Conservation (phyloP, 2,329 filamentous ascomycete genomes). For the Gremmenia infestans region DNA sequence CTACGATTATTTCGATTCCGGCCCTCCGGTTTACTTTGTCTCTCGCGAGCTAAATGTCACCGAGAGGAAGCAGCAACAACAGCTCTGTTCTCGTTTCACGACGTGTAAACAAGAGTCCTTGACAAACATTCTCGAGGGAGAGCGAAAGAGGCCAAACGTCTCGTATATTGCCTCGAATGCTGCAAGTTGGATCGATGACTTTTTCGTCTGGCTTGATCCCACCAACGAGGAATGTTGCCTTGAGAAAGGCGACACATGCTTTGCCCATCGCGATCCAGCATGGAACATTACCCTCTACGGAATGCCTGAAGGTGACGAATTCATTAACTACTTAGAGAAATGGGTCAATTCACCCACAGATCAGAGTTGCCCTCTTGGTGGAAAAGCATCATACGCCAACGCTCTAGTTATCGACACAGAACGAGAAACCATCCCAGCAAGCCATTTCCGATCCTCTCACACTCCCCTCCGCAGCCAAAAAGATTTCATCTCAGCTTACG, state of each 20-base stretch:
- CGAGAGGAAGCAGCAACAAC: slow-evolving; percentile 68
- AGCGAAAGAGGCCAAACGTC: slow-evolving; percentile 80
- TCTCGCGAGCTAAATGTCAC: slow-evolving; percentile 77
- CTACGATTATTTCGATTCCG: slow-evolving; percentile 84
- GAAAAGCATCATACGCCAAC: slow-evolving; percentile 79
- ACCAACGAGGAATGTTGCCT: slow-evolving; percentile 51
- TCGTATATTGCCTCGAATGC: slow-evolving; percentile 86
- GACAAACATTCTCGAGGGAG: slow-evolving; percentile 86
- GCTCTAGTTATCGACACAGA: slow-evolving; percentile 74
- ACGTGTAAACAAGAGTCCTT: slow-evolving; percentile 81
- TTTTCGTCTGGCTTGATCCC: slow-evolving; percentile 94
- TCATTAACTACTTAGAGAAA: slow-evolving; percentile 76
- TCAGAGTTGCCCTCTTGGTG: slow-evolving; percentile 80
- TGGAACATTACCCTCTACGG: slow-evolving; percentile 89
- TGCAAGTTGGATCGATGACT: slow-evolving; percentile 96
- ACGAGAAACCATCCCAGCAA: slow-evolving; percentile 65
- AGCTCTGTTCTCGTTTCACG: slow-evolving; percentile 86
- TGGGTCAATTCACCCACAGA: slow-evolving; percentile 79
- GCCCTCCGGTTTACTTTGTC: slow-evolving; percentile 95
- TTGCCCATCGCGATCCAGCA: slow-evolving; percentile 66
- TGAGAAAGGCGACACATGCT: slow-evolving; percentile 68
- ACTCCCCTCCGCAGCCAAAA: slow-evolving; percentile 80
- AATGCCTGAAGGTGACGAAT: slow-evolving; percentile 93
- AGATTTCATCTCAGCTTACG: slow-evolving; percentile 90
- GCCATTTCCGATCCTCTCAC: slow-evolving; percentile 88